These are phyloP conservation scores for Claviceps sp. DNA, from an alignment of 2,329 filamentous ascomycete genomes.

Conservation along the genomic window DNA sequence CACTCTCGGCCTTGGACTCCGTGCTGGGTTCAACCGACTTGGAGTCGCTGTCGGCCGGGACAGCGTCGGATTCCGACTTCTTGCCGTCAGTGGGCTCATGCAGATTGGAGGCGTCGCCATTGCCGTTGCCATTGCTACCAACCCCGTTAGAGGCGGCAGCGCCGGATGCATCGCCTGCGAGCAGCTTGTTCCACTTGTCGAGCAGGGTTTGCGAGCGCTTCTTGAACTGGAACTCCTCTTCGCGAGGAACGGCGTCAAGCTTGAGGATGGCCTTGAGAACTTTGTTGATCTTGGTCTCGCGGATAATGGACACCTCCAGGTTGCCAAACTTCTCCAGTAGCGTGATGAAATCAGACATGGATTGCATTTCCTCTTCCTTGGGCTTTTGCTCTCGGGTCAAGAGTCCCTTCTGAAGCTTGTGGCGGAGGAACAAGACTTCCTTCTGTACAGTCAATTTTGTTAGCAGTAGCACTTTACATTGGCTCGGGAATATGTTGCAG, in stretches of 20 bases:
- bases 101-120: background rate
- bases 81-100: conserved; percentile 5
- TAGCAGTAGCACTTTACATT: background rate
- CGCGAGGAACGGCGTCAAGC: conserved; percentile 69
- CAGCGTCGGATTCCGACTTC: conserved; percentile 23
- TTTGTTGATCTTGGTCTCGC: conserved; percentile 94
- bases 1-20: conserved; percentile 9
- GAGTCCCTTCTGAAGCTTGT: conserved; percentile 90
- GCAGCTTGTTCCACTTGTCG: conserved; percentile 76
- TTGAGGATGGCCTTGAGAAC: conserved; percentile 91
- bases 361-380: conserved; percentile 72
- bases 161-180: conserved; percentile 43
- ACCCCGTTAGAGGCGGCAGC: conserved; percentile 28
- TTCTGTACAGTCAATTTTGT: conserved; percentile 28
- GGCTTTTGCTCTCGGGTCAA: conserved; percentile 71
- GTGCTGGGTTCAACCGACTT: conserved; percentile 5
- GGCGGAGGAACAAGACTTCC: conserved; percentile 82
- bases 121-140: conserved; percentile 26
- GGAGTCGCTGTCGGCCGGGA: conserved; percentile 19
- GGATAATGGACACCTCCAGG: conserved; percentile 79
- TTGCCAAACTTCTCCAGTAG: conserved; percentile 71
- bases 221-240: conserved; percentile 85
- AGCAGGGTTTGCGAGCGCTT: conserved; percentile 65
- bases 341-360: conserved; percentile 62
- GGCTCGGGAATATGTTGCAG: background rate